Percentiles rank a stretch among this genome's conserved stretches.
Conservation (phyloP, 2,329 filamentous ascomycete genomes). For the Balansia obtecta region DNA sequence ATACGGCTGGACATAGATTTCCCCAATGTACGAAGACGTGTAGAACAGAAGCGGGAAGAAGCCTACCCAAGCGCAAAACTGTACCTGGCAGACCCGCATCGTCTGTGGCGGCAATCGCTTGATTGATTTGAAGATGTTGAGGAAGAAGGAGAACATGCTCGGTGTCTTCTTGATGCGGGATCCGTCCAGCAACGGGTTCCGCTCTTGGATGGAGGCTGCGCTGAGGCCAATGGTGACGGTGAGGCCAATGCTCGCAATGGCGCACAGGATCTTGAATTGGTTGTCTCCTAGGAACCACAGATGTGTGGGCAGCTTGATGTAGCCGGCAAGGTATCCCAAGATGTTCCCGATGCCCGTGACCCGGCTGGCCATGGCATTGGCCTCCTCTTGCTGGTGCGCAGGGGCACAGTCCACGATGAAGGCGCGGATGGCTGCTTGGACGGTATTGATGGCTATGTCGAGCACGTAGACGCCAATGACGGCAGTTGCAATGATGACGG, state of each 20-base stretch:
- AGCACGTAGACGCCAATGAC: slow-evolving; percentile 81
- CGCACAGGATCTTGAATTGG: slow-evolving; percentile 88
- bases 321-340: slow-evolving; percentile 77
- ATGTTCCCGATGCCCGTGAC: slow-evolving; percentile 84
- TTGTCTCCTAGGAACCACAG: slow-evolving; percentile 73
- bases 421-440: slow-evolving; percentile 82
- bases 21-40: slow-evolving; percentile 84
- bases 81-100: slow-evolving; percentile 66
- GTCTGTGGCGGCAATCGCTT: slow-evolving; percentile 71
- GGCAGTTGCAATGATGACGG: slow-evolving; percentile 60
- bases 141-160: slow-evolving; percentile 69
- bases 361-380: slow-evolving; percentile 88
- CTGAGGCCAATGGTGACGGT: slow-evolving; percentile 58
- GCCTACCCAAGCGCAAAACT: slow-evolving; percentile 83
- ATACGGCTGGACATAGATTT: slow-evolving; percentile 79
- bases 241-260: slow-evolving; percentile 68
- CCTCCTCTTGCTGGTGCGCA: slow-evolving; percentile 82
- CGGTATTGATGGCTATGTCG: slow-evolving; percentile 93
- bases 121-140: slow-evolving; percentile 63
- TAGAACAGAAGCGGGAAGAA: slow-evolving; percentile 97
- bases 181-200: slow-evolving; percentile 65
- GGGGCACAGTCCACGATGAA: slow-evolving; percentile 92
- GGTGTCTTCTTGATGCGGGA: slow-evolving; percentile 45
- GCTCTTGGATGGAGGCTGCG: slow-evolving; percentile 56
- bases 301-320: slow-evolving; percentile 61